phyloP scores from a whole-genome alignment of 2,329 filamentous ascomycete species.

The Myriosclerotinia duriaeana region DNA sequence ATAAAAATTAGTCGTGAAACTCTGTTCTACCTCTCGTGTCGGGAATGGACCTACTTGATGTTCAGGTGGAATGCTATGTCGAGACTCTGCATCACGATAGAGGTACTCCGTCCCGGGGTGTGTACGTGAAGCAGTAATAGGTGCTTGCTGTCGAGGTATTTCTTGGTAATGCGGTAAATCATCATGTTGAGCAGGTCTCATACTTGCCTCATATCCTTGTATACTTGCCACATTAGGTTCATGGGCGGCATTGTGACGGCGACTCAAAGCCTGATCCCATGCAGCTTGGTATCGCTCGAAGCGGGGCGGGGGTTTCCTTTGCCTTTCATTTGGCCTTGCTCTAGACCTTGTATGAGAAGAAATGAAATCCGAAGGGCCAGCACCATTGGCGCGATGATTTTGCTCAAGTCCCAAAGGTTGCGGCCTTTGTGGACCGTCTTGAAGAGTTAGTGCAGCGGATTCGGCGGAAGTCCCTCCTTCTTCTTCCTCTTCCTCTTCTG shows the following conservation, averaged over 20 bases:
- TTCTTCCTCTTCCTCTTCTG: slow-evolving; percentile 29
- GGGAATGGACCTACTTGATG: slow-evolving; percentile 18
- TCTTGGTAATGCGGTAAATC: slow-evolving; percentile 2
- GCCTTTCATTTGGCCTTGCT: neutral
- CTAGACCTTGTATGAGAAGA: slow-evolving; percentile 14
- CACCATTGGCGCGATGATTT: neutral
- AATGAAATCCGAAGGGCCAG: neutral
- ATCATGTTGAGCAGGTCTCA: slow-evolving; percentile 16
- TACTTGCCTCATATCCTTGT: slow-evolving; percentile 22
- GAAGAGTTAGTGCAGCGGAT: slow-evolving; percentile 26
- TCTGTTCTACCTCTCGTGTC: neutral
- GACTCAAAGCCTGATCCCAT: slow-evolving; percentile 39
- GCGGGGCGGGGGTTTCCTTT: slow-evolving; percentile 34
- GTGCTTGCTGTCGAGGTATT: slow-evolving; percentile 7
- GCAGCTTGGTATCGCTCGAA: slow-evolving; percentile 41
- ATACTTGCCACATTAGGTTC: neutral
- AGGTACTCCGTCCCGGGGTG: neutral
- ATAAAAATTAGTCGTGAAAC: slow-evolving; percentile 17
- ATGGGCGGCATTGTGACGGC: slow-evolving; percentile 30
- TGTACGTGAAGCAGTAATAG: neutral
- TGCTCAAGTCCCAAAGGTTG: neutral
- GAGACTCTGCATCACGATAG: slow-evolving; percentile 10
- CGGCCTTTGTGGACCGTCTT: slow-evolving; percentile 18
- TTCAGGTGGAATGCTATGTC: slow-evolving; percentile 9
- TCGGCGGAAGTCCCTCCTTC: slow-evolving; percentile 30